These are phyloP conservation scores for Wickerhamomyces sp. DNA, from an alignment of 1,139 yeast genomes.

Conservation along the genomic window DNA sequence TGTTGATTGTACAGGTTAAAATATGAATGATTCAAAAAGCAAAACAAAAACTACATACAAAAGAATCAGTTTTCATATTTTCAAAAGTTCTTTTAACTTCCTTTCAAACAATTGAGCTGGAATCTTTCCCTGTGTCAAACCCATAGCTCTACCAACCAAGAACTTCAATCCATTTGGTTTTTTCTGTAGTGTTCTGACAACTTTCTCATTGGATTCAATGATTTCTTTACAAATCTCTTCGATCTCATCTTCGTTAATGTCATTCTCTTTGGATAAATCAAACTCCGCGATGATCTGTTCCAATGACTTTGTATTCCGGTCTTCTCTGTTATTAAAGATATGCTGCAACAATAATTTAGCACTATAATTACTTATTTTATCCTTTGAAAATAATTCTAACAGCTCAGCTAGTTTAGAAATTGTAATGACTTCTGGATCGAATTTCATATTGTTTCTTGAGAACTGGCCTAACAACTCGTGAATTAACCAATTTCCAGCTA, in stretches of 20 bases:
- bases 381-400: conserved; percentile 35
- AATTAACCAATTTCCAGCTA: conserved; percentile 76
- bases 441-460: conserved; percentile 42
- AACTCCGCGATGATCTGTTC: conserved; percentile 47
- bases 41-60: background rate
- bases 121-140: conserved; percentile 63
- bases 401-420: conserved; percentile 39
- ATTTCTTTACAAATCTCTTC: conserved; percentile 51
- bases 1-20: background rate
- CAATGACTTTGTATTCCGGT: conserved; percentile 27
- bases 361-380: conserved; percentile 48
- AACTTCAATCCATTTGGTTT: conserved; percentile 45
- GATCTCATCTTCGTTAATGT: conserved; percentile 41
- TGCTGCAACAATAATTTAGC: conserved; percentile 63
- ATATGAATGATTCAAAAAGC: background rate
- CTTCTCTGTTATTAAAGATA: conserved; percentile 42
- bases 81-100: conserved; percentile 33
- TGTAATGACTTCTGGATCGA: conserved; percentile 36
- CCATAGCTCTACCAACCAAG: conserved; percentile 84
- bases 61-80: conserved; percentile 5
- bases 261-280: conserved; percentile 38
- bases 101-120: conserved; percentile 45
- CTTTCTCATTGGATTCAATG: conserved; percentile 44
- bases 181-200: conserved; percentile 58
- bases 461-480: conserved; percentile 77